Percentiles rank a stretch among this genome's conserved stretches.
Evolutionary conservation across 768 basidiomycete species (phyloP).

Genomic region (Pulveroboletus sp.): DNA sequence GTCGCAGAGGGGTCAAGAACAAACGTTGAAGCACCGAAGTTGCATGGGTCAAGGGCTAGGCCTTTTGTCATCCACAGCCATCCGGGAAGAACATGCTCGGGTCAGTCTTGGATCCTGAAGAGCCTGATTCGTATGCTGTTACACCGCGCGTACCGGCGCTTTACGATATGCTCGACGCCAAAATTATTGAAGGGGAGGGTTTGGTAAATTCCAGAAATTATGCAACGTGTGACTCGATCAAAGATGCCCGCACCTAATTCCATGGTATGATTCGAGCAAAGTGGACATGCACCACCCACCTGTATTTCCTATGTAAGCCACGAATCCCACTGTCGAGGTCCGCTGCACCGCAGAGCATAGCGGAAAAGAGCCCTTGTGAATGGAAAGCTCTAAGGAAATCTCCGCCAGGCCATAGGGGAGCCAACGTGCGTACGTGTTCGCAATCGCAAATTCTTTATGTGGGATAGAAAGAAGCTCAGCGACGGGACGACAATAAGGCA

Average conservation of each 20-base stretch:
- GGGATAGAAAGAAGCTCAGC: constrained; percentile 15
- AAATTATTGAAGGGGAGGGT: constrained; percentile 6
- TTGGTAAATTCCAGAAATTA: constrained; percentile 20
- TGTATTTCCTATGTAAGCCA: constrained; percentile 15
- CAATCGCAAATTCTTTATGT: constrained; percentile 23
- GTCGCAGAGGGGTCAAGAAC: constrained; percentile 4
- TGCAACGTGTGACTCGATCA: constrained; percentile 25
- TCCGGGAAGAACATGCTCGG: neutral
- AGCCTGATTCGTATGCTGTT: constrained; percentile 17
- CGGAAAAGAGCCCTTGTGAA: constrained; percentile 11
- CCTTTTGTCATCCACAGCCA: constrained; percentile 10
- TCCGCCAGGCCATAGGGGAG: constrained; percentile 20
- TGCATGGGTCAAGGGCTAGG: constrained; percentile 27
- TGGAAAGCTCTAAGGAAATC: constrained; percentile 16
- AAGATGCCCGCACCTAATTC: constrained; percentile 8
- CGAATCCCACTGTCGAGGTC: constrained; percentile 13
- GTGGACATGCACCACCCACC: constrained; percentile 24
- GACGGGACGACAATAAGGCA: constrained; percentile 4
- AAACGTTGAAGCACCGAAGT: constrained; percentile 7
- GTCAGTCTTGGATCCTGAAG: constrained; percentile 11
- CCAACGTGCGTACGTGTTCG: constrained; percentile 14
- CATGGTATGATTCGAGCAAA: constrained; percentile 9
- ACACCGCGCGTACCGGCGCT: constrained; percentile 14
- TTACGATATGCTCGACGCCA: constrained; percentile 17
- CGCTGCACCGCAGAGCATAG: constrained; percentile 20